phyloP scores from a whole-genome alignment of 805 yeast genomes.

The Saturnispora serradocipensis region DNA sequence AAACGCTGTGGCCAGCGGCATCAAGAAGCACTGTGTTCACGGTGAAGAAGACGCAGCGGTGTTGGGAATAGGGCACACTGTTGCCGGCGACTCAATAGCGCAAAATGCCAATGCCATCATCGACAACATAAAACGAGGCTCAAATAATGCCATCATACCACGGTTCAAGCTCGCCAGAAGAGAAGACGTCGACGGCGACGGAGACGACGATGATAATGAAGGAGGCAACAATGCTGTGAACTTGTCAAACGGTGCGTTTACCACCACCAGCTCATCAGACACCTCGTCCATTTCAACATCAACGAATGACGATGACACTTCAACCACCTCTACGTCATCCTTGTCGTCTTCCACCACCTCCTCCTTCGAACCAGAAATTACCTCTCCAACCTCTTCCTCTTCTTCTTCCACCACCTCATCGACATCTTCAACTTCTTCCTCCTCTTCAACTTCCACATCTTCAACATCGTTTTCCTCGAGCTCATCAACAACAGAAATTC shows the following conservation, averaged over 20 bases:
- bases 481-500: neutral
- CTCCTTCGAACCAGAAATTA: neutral
- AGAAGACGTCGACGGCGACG: constrained; percentile 10
- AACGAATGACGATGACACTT: neutral
- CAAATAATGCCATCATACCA: constrained; percentile 23
- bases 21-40: neutral
- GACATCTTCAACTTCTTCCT: constrained; percentile 6
- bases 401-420: constrained; percentile 9
- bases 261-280: neutral
- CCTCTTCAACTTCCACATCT: constrained; percentile 1
- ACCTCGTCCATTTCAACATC: neutral
- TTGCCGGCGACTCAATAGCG: neutral
- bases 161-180: constrained; percentile 20
- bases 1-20: neutral
- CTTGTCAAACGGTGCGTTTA: neutral
- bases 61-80: neutral
- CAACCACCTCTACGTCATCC: constrained; percentile 13
- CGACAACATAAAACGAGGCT: constrained; percentile 17
- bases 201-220: neutral
- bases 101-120: constrained; percentile 16
- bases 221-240: neutral
- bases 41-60: neutral
- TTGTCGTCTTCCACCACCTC: constrained; percentile 6
- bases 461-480: constrained; percentile 9
- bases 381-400: neutral